These are phyloP conservation scores for Pestalotiopsis sp. DNA, from an alignment of 2,329 filamentous ascomycete genomes.

Conservation along the genomic window DNA sequence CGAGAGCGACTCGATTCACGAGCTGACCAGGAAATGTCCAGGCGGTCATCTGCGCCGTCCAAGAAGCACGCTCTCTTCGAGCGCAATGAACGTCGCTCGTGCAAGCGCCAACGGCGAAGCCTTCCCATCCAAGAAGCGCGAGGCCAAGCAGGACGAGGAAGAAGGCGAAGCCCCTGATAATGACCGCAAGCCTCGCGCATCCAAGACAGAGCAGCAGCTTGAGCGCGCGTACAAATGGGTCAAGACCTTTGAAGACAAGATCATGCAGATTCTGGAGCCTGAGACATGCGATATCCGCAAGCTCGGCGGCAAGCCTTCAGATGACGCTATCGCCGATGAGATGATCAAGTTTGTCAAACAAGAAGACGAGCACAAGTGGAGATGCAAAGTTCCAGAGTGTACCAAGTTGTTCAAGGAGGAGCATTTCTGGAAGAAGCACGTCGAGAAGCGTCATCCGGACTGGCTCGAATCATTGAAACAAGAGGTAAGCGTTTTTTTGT, in stretches of 20 bases:
- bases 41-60: conserved; percentile 96
- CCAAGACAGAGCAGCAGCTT: conserved; percentile 87
- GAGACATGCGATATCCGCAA: conserved; percentile 86
- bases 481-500: conserved; percentile 67
- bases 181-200: conserved; percentile 74
- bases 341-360: conserved; percentile 89
- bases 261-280: conserved; percentile 89
- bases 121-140: conserved; percentile 82
- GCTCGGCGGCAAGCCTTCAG: conserved; percentile 83
- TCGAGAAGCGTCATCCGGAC: conserved; percentile 92
- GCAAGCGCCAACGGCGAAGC: conserved; percentile 82
- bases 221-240: conserved; percentile 98
- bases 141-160: conserved; percentile 64
- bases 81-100: conserved; percentile 81
- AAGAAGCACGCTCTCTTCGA: conserved; percentile 78
- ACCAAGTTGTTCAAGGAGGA: conserved; percentile 97
- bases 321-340: conserved; percentile 87
- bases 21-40: conserved; percentile 92
- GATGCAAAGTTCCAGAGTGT: conserved; percentile 95
- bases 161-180: conserved; percentile 64
- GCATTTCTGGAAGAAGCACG: conserved; percentile 96
- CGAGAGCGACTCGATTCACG: conserved; percentile 95
- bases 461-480: conserved; percentile 81
- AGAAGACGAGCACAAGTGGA: conserved; percentile 95
- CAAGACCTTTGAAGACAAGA: conserved; percentile 96